A percentile compares a stretch with the other conserved stretches of the same genome.
phyloP scores from a whole-genome alignment of 164 flowering plant genomes.

The Sextonia rubra region DNA sequence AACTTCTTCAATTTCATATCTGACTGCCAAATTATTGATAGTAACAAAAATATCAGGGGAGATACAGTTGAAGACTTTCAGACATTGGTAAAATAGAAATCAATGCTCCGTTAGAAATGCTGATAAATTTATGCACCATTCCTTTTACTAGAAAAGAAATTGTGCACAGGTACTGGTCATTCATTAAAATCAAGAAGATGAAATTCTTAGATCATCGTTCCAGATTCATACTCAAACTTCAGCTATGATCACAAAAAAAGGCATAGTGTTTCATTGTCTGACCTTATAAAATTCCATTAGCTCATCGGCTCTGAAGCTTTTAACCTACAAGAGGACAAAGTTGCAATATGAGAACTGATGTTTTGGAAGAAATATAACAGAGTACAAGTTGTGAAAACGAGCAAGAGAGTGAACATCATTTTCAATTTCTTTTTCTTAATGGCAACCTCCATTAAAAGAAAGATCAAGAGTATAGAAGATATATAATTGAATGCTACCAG shows the following conservation, averaged over 20 bases:
- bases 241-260: background rate
- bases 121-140: no score
- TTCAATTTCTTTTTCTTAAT: background rate
- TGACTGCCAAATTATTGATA: conserved; percentile 46
- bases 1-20: conserved; percentile 93
- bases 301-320: conserved; percentile 80
- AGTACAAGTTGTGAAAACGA: background rate
- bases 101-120: background rate
- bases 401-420: background rate
- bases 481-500: no score
- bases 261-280: conserved; percentile 19
- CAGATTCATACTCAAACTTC: background rate
- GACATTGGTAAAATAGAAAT: background rate
- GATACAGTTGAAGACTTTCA: background rate
- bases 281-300: conserved; percentile 92
- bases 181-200: no score
- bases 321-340: conserved; percentile 34
- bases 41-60: conserved; percentile 6
- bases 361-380: background rate
- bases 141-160: no score
- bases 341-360: background rate
- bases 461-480: no score
- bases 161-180: no score
- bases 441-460: no score
- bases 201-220: background rate